Evolutionary conservation across 208 protist species (phyloP), one percentile per base, ranked within the genome.

Genomic region (Wallacemonas sp.): DNA sequence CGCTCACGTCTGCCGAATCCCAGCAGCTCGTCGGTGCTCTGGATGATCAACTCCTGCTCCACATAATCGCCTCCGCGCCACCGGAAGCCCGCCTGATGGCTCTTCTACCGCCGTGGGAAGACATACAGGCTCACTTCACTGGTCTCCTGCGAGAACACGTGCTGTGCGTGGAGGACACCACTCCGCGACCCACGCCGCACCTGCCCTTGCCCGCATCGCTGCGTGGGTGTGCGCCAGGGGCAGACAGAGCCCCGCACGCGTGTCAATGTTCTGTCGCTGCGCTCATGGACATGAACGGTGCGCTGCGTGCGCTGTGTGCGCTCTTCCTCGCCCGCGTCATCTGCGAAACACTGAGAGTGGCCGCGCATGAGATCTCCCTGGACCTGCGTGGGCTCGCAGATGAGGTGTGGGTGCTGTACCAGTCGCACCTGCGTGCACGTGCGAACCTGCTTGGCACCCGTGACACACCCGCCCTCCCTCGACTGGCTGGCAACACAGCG

Each of bases 401-500:
- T 38, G 80, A 93, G 39, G 86, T 90, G 42, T 93, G 86, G 84
- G 30, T 55, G 19, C 62, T 53, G 27, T 93, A 93, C 58, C 61
- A 44, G 36, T 53, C 68, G 31, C 83, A 93, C 60, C 56, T 88
- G 6, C 74, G 75, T 51, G 68, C 61, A 12, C 49, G 77, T 24
- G 82, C 75, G n/a, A 47, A 58, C 21, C 67, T 75, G 12, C 34
- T 80, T 19, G 54, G 74, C 22, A 14, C 36, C 9, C 36, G 36
- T 17, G 9, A 14, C 36, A 14, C 14, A 14, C 36, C 36, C 14
- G 36, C 36, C 9, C 9, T 17, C 36, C 36, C 9, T 41, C 36
- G 36, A 9, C 36, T 41, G 36, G 36, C 9, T 41, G 36, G 14
- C 9, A 41, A 6, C 36, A 14, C 36, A 41, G 36, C 36, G 36